These are phyloP conservation scores for Penicillium freii DNA, from an alignment of 2,329 filamentous ascomycete species.

Conservation along the genomic window DNA sequence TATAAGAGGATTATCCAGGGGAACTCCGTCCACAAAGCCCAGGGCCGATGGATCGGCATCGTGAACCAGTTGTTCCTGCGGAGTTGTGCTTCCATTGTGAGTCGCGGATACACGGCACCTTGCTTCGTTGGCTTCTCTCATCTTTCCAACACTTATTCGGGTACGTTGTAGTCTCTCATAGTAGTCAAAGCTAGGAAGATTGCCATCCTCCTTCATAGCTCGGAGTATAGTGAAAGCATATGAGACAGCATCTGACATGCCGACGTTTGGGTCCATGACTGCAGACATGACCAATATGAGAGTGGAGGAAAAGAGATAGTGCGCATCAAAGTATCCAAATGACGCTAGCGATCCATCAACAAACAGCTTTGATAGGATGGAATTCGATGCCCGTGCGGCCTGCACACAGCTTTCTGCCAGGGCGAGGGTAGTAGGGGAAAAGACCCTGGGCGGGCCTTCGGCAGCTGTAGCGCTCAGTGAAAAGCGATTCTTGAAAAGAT, in stretches of 20 bases:
- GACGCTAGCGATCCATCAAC: constrained; percentile 24
- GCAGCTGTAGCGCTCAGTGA: not conserved
- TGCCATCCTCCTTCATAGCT: constrained; percentile 24
- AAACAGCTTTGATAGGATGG: constrained; percentile 22
- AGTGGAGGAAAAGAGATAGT: constrained; percentile 25
- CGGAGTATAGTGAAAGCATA: constrained; percentile 20
- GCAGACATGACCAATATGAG: constrained; percentile 24
- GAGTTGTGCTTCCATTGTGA: not conserved
- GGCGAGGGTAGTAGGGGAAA: constrained; percentile 18
- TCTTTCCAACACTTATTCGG: constrained; percentile 13
- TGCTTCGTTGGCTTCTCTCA: constrained; percentile 7
- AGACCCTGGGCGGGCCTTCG: not conserved
- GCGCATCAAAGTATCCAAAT: constrained; percentile 27
- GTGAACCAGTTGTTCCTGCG: not conserved
- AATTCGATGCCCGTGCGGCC: constrained; percentile 21
- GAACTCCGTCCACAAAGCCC: constrained; percentile 1
- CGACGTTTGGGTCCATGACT: constrained; percentile 13
- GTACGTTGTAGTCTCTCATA: constrained; percentile 18
- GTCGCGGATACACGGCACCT: not conserved
- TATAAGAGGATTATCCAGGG: constrained; percentile 15
- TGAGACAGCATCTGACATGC: constrained; percentile 19
- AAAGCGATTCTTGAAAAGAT: constrained; percentile 26
- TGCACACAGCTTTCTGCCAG: constrained; percentile 25
- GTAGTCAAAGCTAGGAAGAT: constrained; percentile 22
- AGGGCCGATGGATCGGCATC: not conserved